Base-by-base conservation (phyloP, 106 monocot species). In the Chionographis japonica region DNA sequence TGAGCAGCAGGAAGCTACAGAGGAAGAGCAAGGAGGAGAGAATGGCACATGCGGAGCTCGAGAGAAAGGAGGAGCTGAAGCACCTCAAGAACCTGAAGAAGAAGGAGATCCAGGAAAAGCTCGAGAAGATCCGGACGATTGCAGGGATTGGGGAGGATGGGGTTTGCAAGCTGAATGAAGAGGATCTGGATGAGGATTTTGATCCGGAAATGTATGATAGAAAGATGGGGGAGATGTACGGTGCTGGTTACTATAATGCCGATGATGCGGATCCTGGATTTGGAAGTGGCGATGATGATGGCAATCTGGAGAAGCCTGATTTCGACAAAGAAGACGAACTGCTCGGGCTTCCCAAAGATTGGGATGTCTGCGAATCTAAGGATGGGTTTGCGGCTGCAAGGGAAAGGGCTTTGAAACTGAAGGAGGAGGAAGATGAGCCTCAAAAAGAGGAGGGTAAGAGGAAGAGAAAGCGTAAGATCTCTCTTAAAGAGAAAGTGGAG, bases 201-300 rank as follows among this genome's bases (percentile, higher is more conserved):
- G 83, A 99, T 83, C 98, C 98, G 0, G 87, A 99, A n/a, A 90
- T 81, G 68, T 93, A 90, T 82, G 98, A 99, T 75, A 85, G 66
- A 67, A 87, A 85, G 69, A 99, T 99, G 98, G 70, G 68, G 54
- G 73, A 87, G 53, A 63, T 81, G 60, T 99, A 90, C 63, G 75
- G 60, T 70, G 75, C 9, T 4, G 83, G 78, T 36, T 99, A 99
- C 66, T 99, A 99, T 71, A 80, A 70, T 35, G 75, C 80, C 3
- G 87, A 84, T 57, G 92, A 98, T 71, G 86, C 58, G 49, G 75
- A 92, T 72, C 92, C 86, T 46, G 89, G 37, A 13, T 98, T 98
- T 81, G 85, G 76, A n/a, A 90, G 89, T 35, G 80, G 69, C n/a
- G n/a, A n/a, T 62, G 75, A 55, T 5, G 98, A 88, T 12, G 79